Conservation (phyloP, 2,329 filamentous ascomycete genomes). For the Leptographium radiaticola region DNA sequence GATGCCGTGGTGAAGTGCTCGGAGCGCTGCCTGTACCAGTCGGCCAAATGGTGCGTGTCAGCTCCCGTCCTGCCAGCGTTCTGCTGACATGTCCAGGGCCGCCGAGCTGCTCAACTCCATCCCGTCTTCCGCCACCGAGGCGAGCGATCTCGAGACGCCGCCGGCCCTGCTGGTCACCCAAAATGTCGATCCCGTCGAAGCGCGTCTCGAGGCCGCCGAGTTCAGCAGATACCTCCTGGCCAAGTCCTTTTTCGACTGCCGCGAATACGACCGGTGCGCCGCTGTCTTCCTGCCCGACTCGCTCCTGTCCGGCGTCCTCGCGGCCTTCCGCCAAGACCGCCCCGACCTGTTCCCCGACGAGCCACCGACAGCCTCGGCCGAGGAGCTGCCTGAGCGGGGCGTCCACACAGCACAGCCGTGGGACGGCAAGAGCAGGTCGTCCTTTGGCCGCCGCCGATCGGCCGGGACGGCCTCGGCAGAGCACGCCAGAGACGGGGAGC, state of each 20-base stretch:
- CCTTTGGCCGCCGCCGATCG: background rate
- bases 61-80: conserved; percentile 9
- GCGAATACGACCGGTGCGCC: conserved; percentile 87
- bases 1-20: conserved; percentile 83
- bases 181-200: conserved; percentile 58
- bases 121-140: conserved; percentile 39
- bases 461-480: background rate
- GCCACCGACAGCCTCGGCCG: conserved; percentile 9
- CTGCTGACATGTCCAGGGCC: conserved; percentile 46
- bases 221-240: conserved; percentile 76
- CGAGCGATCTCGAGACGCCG: conserved; percentile 30
- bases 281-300: conserved; percentile 76
- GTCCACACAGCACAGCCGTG: background rate
- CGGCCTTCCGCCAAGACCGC: conserved; percentile 28
- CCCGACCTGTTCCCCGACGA: conserved; percentile 14
- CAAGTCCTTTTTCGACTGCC: conserved; percentile 89
- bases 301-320: conserved; percentile 54
- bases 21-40: conserved; percentile 89
- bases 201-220: conserved; percentile 64
- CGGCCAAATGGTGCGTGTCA: conserved; percentile 70
- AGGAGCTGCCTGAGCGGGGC: background rate
- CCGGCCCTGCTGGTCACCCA: conserved; percentile 30
- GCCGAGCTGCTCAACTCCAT: conserved; percentile 87
- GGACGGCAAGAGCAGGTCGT: background rate
- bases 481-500: background rate